These are phyloP conservation scores for Tricholoma furcatifolium DNA, from an alignment of 768 basidiomycete species.

Conservation along the genomic window DNA sequence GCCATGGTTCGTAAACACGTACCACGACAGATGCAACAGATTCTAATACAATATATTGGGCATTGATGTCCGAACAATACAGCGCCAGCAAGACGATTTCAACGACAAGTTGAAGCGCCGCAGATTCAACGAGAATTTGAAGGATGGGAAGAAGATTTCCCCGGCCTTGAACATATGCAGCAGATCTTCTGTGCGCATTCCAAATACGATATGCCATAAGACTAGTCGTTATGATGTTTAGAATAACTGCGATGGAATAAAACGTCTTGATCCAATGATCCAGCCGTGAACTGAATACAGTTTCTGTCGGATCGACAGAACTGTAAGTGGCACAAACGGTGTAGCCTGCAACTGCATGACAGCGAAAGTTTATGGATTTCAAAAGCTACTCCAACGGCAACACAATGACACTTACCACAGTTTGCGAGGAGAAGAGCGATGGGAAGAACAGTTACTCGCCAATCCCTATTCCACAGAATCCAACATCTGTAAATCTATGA, in stretches of 20 bases:
- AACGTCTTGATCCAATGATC: constrained; percentile 9
- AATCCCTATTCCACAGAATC: constrained; percentile 8
- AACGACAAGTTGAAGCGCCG: constrained; percentile 11
- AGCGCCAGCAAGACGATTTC: constrained; percentile 10
- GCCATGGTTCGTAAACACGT: background rate
- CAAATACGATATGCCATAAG: constrained; percentile 10
- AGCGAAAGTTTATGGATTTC: background rate
- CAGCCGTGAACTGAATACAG: constrained; percentile 8
- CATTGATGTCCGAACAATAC: constrained; percentile 10
- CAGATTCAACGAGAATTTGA: constrained; percentile 9
- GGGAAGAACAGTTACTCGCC: constrained; percentile 2
- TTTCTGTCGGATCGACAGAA: constrained; percentile 9
- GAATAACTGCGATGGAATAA: constrained; percentile 7
- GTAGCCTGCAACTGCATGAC: constrained; percentile 7
- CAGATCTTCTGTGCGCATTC: constrained; percentile 2
- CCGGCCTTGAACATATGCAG: background rate
- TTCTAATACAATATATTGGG: constrained; percentile 9
- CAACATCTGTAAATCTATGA: constrained; percentile 9
- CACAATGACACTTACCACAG: background rate
- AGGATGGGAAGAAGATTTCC: constrained; percentile 2
- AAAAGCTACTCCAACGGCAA: background rate
- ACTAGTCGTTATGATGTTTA: constrained; percentile 10
- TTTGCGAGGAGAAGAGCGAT: constrained; percentile 5
- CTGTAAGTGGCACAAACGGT: constrained; percentile 8
- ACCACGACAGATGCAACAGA: constrained; percentile 12